phyloP scores from a whole-genome alignment of 371 early-diverging fungal species.

The Rhizopus arrhizus region DNA sequence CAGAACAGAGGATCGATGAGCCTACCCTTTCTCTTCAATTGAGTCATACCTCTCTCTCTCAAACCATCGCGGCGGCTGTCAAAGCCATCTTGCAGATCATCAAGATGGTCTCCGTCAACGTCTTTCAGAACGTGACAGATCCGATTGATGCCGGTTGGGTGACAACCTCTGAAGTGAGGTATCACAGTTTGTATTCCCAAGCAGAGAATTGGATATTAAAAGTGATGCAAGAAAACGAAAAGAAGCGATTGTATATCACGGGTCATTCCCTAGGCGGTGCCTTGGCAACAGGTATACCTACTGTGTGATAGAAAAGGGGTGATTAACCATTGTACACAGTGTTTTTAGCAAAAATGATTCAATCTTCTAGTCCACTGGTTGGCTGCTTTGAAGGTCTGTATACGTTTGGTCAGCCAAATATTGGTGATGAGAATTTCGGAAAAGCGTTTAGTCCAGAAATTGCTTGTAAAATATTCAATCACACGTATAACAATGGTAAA shows the following conservation, averaged over 20 bases:
- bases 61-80: slow-evolving; percentile 34
- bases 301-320: not conserved
- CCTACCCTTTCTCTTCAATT: slow-evolving; percentile 34
- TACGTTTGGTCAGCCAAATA: slow-evolving; percentile 57
- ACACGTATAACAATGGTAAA: slow-evolving; percentile 58
- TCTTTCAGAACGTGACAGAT: slow-evolving; percentile 44
- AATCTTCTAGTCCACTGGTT: slow-evolving; percentile 48
- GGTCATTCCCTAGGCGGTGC: slow-evolving; percentile 51
- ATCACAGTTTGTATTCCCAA: slow-evolving; percentile 38
- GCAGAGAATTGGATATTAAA: slow-evolving; percentile 38
- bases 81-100: slow-evolving; percentile 31
- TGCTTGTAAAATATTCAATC: slow-evolving; percentile 60
- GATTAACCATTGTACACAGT: slow-evolving; percentile 20
- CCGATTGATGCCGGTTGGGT: slow-evolving; percentile 52
- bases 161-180: slow-evolving; percentile 28
- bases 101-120: slow-evolving; percentile 27
- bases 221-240: slow-evolving; percentile 11
- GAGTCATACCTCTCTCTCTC: slow-evolving; percentile 33
- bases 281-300: slow-evolving; percentile 35
- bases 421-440: slow-evolving; percentile 55
- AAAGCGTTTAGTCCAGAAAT: slow-evolving; percentile 45
- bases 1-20: not conserved
- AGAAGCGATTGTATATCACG: slow-evolving; percentile 31
- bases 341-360: slow-evolving; percentile 61
- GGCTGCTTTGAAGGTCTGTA: slow-evolving; percentile 56